Evolutionary conservation across 2,329 filamentous ascomycete genomes (phyloP).

Genomic region (Pezicula radicicola): DNA sequence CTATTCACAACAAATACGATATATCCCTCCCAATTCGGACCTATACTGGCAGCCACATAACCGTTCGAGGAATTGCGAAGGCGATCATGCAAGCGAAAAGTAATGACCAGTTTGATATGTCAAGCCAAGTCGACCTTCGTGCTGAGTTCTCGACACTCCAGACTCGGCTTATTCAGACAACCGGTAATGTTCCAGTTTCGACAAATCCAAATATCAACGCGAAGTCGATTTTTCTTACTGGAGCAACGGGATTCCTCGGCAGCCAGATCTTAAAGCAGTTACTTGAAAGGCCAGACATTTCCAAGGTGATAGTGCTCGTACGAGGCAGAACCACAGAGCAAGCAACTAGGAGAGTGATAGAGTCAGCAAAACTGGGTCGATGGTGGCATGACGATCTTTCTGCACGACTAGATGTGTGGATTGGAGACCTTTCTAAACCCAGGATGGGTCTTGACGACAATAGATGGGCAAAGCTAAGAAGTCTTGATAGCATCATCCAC

Average conservation of each 20-base stretch:
- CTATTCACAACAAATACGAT: not conserved
- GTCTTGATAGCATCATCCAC: conserved; percentile 67
- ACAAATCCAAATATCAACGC: not conserved
- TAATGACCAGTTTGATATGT: not conserved
- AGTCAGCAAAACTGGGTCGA: conserved; percentile 8
- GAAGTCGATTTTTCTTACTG: conserved; percentile 16
- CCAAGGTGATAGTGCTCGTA: conserved; percentile 19
- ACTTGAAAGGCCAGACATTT: conserved; percentile 2
- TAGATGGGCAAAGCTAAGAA: conserved; percentile 63
- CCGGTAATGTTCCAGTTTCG: no score
- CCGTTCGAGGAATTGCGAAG: not conserved
- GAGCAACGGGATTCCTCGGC: conserved; percentile 19
- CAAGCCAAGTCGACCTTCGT: not conserved
- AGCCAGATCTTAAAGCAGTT: conserved; percentile 19
- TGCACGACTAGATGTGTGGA: conserved; percentile 23
- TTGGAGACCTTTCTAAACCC: conserved; percentile 70
- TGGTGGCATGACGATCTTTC: conserved; percentile 19
- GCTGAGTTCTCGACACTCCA: not conserved
- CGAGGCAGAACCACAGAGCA: conserved; percentile 9
- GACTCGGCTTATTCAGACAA: no score
- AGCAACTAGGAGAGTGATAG: conserved; percentile 9
- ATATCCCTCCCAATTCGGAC: not conserved
- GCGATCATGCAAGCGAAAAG: not conserved
- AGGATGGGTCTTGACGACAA: conserved; percentile 64
- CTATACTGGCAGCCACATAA: not conserved